These are phyloP conservation scores for Barnettozyma wickerhamii DNA, from an alignment of 805 yeast species.

Conservation along the genomic window DNA sequence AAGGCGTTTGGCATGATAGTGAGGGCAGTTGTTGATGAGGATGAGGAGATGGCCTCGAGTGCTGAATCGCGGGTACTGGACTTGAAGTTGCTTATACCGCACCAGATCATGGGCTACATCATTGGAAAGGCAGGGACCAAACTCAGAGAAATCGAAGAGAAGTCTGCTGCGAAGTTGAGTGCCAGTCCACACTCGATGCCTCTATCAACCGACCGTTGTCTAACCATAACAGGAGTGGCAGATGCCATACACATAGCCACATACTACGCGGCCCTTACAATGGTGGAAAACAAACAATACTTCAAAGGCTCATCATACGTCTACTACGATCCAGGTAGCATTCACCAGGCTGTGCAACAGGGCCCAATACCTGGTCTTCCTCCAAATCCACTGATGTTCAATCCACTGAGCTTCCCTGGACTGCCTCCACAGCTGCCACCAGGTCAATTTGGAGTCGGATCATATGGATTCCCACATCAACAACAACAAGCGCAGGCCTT, in stretches of 20 bases:
- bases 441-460: conserved; percentile 5
- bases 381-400: conserved; percentile 13
- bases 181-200: conserved; percentile 74
- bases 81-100: conserved; percentile 66
- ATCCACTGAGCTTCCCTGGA: conserved; percentile 8
- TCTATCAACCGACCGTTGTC: conserved; percentile 69
- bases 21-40: conserved; percentile 62
- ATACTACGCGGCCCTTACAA: conserved; percentile 66
- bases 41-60: conserved; percentile 58
- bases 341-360: conserved; percentile 2
- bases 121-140: conserved; percentile 74
- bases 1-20: conserved; percentile 74
- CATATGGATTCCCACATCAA: conserved; percentile 2
- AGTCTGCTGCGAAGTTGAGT: conserved; percentile 69
- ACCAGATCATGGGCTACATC: conserved; percentile 72
- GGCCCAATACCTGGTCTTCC: conserved; percentile 11
- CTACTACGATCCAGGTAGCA: conserved; percentile 48
- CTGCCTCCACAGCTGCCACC: conserved; percentile 8
- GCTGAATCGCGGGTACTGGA: conserved; percentile 49
- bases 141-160: conserved; percentile 77
- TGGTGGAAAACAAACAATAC: conserved; percentile 50
- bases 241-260: conserved; percentile 85
- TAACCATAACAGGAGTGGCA: conserved; percentile 71
- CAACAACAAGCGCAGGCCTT: too few relatives aligned
- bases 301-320: conserved; percentile 50